Base-by-base conservation (phyloP, 306 rosid species). In the Quercus alba region DNA sequence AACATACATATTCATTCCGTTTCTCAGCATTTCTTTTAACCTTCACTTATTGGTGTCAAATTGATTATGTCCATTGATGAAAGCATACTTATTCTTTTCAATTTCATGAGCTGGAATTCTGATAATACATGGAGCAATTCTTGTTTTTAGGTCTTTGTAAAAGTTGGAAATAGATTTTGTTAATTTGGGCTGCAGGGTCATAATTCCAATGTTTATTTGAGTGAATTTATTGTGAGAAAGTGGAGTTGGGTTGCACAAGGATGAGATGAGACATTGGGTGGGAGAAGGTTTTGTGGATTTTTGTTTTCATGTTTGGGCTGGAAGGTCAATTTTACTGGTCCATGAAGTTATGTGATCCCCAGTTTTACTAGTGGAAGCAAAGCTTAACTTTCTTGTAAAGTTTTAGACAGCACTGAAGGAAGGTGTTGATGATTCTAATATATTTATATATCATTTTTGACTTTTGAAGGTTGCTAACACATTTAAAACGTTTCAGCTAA, bases 381-480 rank as follows among this genome's bases (percentile, higher is more conserved):
- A 26, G 0, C 28, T 26, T 26, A 26, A 25, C 26, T 66, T 79
- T 78, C 71, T 31, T 38, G 8, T 70, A 58, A 46, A 58, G 61
- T 68, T 78, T 78, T 73, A 68, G 79, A 66, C 73, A 69, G 56
- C 76, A 59, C 56, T 38, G 3, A 26, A 1, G 28, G 41, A 81
- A 54, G 41, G 74, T 75, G 76, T 73, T 46, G 72, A 77, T 61
- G 69, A 17, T 72, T 78, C 74, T 64, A 25, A 28, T 30, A 80
- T 75, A 55, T 66, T 15, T 58, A 61, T 5, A 46, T 46, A 18
- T 26, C 56, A 1, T 28, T 72, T 71, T 61, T 59, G 59, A 76
- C 73, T 62, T 31, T 80, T 85, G 70, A 77, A 93, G 98, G 85
- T 95, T 77, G 94, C 30, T 28, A 28, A 28, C 30, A 28, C 30